Evolutionary conservation across 805 yeast species (phyloP), one percentile per base, ranked within the genome.

Genomic region (Myxozyma neglecta): DNA sequence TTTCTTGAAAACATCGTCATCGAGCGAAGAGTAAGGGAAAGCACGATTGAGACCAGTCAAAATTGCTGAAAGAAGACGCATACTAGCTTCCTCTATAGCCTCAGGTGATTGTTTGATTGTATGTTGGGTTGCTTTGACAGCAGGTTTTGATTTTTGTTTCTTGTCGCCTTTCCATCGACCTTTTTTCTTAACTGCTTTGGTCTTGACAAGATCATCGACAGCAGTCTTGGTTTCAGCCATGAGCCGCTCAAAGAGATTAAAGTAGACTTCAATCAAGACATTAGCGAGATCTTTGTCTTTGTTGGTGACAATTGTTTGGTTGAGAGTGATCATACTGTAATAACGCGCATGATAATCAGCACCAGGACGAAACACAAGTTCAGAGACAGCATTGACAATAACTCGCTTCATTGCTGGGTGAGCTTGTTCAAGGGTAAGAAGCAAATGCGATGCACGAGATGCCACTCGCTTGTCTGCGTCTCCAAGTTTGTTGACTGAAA

Each of bases 321-420:
- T 93, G 67, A 94, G 80, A 0, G 98, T 89, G 67, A 92, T 83
- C 5, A 90, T 83, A 2, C 97, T 84, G 74, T 92, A 94, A 74
- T 94, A 94, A 63, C 88, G 85, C 7, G 96, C 85, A 71, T 91
- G 96, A 74, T 90, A 89, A 63, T 90, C 97, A 36, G 72, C 70
- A 40, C 85, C 85, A 54, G 85, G 83, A 70, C 89, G 84, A 75
- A 90, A 87, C 37, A 90, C 79, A 55, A 87, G 81, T 73, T 94
- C 98, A 53, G 89, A 83, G 43, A 93, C 87, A 5, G 94, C 79
- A 64, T 90, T 90, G 45, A 87, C 82, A 44, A 94, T 80, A 60
- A 93, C 84, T 56, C 83, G 77, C 74, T 91, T 93, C 98, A 94
- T 94, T 53, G 94, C 94, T 18, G 99, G 99, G 74, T 94, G 99